A percentile compares a stretch with the other conserved stretches of the same genome.
Conservation (phyloP, 176 grass and related monocot species). For the Urochloa ruziziensis region DNA sequence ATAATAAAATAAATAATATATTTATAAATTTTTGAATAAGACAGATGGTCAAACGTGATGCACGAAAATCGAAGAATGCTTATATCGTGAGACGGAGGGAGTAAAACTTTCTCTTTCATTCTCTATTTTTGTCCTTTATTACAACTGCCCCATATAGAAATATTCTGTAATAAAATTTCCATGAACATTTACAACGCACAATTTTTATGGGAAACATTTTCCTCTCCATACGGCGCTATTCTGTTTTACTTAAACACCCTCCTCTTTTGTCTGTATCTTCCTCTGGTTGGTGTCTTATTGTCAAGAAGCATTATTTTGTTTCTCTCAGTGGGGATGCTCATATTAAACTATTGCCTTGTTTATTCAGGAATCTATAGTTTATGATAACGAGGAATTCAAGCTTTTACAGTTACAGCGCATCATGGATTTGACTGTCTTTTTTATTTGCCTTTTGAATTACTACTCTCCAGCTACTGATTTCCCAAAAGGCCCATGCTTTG, state of each 20-base stretch:
- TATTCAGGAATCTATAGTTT: constrained; percentile 37
- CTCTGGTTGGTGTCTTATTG: background rate
- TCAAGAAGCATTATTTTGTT: background rate
- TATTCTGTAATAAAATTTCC: background rate
- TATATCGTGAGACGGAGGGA: too few relatives aligned
- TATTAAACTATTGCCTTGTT: constrained; percentile 32
- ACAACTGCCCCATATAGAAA: background rate
- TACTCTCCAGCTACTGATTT: background rate
- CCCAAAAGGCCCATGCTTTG: constrained; percentile 9
- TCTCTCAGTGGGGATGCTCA: background rate
- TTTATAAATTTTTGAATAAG: too few relatives aligned
- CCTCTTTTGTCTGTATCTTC: background rate
- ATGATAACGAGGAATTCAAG: constrained; percentile 32
- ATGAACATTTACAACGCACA: background rate
- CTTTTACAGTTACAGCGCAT: constrained; percentile 45
- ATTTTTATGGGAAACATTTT: background rate
- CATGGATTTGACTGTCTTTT: constrained; percentile 44
- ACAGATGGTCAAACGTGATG: too few relatives aligned
- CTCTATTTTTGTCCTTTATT: background rate
- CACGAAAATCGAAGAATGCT: too few relatives aligned
- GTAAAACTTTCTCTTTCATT: background rate
- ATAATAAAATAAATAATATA: too few relatives aligned
- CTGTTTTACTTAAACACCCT: too few relatives aligned
- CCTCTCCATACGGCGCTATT: too few relatives aligned
- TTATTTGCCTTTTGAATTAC: constrained; percentile 15